A percentile compares a stretch with the other conserved stretches of the same genome.
Evolutionary conservation across 2,329 filamentous ascomycete genomes (phyloP).

Genomic region (Pestalotiopsis sp.): DNA sequence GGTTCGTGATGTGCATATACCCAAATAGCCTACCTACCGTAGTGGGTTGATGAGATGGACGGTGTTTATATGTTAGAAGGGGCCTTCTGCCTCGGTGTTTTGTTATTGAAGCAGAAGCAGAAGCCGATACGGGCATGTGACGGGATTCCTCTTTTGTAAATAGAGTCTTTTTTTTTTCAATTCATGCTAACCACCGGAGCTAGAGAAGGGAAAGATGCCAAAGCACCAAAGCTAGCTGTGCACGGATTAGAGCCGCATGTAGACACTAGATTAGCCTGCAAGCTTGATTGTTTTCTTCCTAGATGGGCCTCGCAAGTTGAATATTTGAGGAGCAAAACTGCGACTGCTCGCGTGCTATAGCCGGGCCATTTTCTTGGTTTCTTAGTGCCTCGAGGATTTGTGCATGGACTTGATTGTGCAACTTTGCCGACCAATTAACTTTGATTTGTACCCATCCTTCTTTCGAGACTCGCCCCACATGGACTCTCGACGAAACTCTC

Average conservation of each 20-base stretch:
- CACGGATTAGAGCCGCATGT: not conserved
- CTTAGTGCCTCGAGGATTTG: not conserved
- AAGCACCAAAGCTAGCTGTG: not conserved
- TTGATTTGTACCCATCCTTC: not conserved
- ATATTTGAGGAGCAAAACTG: not conserved
- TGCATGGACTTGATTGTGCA: not conserved
- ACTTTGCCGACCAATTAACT: not conserved
- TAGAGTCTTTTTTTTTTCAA: too few relatives aligned
- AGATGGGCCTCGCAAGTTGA: not conserved
- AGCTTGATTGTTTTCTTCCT: not conserved
- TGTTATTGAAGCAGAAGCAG: not conserved
- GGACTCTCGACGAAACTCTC: not conserved
- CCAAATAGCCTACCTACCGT: not conserved
- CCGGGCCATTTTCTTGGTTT: not conserved
- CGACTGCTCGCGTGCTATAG: not conserved
- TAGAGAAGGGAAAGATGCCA: not conserved
- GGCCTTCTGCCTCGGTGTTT: not conserved
- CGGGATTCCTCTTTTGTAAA: too few relatives aligned
- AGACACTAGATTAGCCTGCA: not conserved
- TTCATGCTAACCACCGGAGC: not conserved
- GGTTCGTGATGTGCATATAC: slow-evolving; percentile 8
- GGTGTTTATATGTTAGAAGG: not conserved
- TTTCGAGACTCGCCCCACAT: not conserved
- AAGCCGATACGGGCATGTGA: too few relatives aligned
- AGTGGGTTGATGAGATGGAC: not conserved